Percentiles rank a stretch among this genome's conserved stretches.
phyloP scores from a whole-genome alignment of 352 stramenopile species.

The Halophytophthora polymorphica region DNA sequence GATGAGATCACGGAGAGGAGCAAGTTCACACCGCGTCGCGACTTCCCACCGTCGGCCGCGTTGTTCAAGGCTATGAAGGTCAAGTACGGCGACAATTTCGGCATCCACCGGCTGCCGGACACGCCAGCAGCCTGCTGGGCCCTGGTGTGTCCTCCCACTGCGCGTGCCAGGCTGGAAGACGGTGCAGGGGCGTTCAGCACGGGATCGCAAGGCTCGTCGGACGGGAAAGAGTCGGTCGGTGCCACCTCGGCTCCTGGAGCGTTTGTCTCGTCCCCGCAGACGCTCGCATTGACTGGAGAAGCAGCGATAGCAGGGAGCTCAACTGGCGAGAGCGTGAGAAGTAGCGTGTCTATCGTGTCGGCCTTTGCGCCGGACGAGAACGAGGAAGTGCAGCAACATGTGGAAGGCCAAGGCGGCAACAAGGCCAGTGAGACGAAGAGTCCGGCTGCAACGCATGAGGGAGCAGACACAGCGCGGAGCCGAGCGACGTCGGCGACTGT shows the following conservation, averaged over 20 bases:
- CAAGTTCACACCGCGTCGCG: conserved; percentile 75
- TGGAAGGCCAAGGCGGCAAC: neutral
- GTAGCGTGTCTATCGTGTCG: conserved; percentile 4
- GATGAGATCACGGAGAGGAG: conserved; percentile 79
- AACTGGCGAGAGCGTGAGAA: conserved; percentile 3
- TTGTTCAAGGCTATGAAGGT: conserved; percentile 84
- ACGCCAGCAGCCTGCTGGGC: conserved; percentile 76
- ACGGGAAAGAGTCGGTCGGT: conserved; percentile 11
- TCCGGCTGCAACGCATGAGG: conserved; percentile 8
- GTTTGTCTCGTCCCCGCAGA: conserved; percentile 3
- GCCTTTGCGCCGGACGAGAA: conserved; percentile 11
- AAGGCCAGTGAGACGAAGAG: conserved; percentile 12
- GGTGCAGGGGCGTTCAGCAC: conserved; percentile 8
- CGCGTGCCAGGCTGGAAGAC: conserved; percentile 64
- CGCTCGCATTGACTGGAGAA: neutral
- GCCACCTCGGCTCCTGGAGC: neutral
- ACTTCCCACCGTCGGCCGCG: conserved; percentile 80
- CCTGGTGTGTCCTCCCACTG: conserved; percentile 60
- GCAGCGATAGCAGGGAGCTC: neutral
- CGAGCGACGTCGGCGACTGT: conserved; percentile 26
- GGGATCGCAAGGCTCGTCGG: neutral
- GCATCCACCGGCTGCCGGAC: conserved; percentile 66
- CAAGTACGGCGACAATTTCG: conserved; percentile 79
- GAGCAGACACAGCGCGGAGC: conserved; percentile 10
- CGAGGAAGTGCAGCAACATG: conserved; percentile 1